A percentile compares a stretch with the other conserved stretches of the same genome.
phyloP scores from a whole-genome alignment of 1,284 basidiomycete genomes.

The Neonothopanus nambi region DNA sequence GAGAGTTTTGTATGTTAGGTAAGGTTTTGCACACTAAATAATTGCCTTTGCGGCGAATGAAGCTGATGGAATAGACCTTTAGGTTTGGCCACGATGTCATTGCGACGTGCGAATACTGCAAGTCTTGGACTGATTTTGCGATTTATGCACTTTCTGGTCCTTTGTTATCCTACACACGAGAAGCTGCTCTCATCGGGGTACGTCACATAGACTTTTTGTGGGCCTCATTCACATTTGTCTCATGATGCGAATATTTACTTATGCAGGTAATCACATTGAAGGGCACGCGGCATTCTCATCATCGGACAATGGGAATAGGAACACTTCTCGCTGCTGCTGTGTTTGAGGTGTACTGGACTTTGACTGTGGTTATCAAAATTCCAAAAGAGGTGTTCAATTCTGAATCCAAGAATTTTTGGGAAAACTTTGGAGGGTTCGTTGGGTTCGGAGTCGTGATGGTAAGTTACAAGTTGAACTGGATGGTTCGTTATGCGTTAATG shows the following conservation, averaged over 20 bases:
- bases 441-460: constrained; percentile 53
- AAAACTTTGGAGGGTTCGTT: no score
- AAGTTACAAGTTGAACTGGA: constrained; percentile 24
- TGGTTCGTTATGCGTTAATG: background rate
- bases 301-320: constrained; percentile 50
- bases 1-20: constrained; percentile 63
- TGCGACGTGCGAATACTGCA: constrained; percentile 62
- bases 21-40: constrained; percentile 18
- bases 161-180: constrained; percentile 58
- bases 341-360: constrained; percentile 48
- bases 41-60: background rate
- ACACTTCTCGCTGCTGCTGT: constrained; percentile 36
- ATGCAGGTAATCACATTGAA: constrained; percentile 34
- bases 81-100: constrained; percentile 69
- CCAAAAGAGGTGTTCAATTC: constrained; percentile 29
- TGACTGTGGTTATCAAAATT: constrained; percentile 46
- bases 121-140: constrained; percentile 56
- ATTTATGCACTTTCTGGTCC: constrained; percentile 55
- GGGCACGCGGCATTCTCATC: constrained; percentile 38
- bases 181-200: constrained; percentile 55
- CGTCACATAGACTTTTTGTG: constrained; percentile 21
- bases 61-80: background rate
- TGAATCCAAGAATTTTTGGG: background rate
- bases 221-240: background rate
- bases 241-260: background rate